A percentile compares a stretch with the other conserved stretches of the same genome.
These are phyloP conservation scores for Annona cherimola DNA, from an alignment of 164 flowering plant genomes.

Conservation along the genomic window DNA sequence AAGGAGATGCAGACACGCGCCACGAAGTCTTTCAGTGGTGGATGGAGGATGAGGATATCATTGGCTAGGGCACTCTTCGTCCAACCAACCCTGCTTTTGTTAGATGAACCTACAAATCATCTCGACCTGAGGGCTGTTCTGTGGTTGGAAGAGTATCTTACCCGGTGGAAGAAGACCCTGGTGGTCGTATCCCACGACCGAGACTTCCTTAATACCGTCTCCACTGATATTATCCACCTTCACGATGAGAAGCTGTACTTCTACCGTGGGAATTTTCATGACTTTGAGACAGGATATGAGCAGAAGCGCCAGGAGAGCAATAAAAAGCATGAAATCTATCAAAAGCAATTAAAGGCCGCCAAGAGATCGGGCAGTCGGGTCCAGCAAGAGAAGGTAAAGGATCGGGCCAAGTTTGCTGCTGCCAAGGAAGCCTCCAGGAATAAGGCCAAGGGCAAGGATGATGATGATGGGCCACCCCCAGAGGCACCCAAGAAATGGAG, in stretches of 20 bases:
- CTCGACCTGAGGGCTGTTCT: slow-evolving; percentile 84
- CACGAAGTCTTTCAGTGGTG: slow-evolving; percentile 66
- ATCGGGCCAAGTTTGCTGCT: slow-evolving; percentile 55
- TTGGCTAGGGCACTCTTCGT: slow-evolving; percentile 82
- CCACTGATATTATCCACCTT: slow-evolving; percentile 74
- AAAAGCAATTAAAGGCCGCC: slow-evolving; percentile 73
- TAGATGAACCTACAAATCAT: slow-evolving; percentile 92
- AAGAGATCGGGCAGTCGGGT: slow-evolving; percentile 58
- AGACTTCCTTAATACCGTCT: slow-evolving; percentile 75
- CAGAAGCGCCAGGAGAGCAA: slow-evolving; percentile 76
- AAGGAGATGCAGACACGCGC: slow-evolving; percentile 65
- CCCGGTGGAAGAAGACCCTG: slow-evolving; percentile 84
- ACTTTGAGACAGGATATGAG: slow-evolving; percentile 69
- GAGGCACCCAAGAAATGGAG: slow-evolving; percentile 82
- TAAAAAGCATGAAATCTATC: slow-evolving; percentile 62
- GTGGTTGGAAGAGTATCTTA: slow-evolving; percentile 78
- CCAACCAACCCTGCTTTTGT: slow-evolving; percentile 68
- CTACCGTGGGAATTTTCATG: slow-evolving; percentile 76
- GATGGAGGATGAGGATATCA: slow-evolving; percentile 93
- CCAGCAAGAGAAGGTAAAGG: slow-evolving; percentile 77
- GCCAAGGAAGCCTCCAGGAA: slow-evolving; percentile 65
- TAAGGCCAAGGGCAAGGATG: slow-evolving; percentile 57
- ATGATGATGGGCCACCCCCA: slow-evolving; percentile 48
- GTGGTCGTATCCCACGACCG: slow-evolving; percentile 85
- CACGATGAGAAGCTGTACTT: slow-evolving; percentile 67